Evolutionary conservation across 225 moss, liverwort and hornwort species (phyloP).

Genomic region (Pleurozium schreberi): DNA sequence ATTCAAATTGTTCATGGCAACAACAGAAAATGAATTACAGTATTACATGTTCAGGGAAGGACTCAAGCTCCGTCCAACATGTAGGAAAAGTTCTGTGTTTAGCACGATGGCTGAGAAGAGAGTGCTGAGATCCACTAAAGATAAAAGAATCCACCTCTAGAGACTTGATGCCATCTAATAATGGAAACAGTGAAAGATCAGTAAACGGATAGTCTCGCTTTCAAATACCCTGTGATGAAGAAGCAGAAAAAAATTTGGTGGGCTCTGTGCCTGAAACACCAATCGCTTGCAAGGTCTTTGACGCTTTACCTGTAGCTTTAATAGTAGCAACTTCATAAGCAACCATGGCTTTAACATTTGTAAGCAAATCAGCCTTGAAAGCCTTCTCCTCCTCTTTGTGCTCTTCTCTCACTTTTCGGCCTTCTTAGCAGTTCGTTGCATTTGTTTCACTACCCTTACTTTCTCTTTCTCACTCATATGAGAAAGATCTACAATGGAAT

Average conservation of each 20-base stretch:
- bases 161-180: rapidly evolving
- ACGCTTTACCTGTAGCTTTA: background rate
- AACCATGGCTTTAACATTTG: background rate
- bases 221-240: background rate
- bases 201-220: background rate
- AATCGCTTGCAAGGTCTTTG: background rate
- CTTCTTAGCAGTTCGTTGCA: background rate
- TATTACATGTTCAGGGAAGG: background rate
- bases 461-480: rapidly evolving
- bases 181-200: background rate
- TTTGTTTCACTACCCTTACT: rapidly evolving
- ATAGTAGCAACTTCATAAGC: rapidly evolving
- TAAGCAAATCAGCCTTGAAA: rapidly evolving
- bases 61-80: rapidly evolving
- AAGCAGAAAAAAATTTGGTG: background rate
- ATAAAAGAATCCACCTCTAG: background rate
- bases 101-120: rapidly evolving
- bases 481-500: background rate
- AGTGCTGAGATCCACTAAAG: rapidly evolving
- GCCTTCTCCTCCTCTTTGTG: background rate
- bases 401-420: rapidly evolving
- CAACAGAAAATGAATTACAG: rapidly evolving
- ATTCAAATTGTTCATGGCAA: rapidly evolving
- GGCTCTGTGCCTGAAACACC: rapidly evolving
- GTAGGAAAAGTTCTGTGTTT: background rate